Conservation (phyloP, 345 rosid genomes). For the Pugionium dolabratum region DNA sequence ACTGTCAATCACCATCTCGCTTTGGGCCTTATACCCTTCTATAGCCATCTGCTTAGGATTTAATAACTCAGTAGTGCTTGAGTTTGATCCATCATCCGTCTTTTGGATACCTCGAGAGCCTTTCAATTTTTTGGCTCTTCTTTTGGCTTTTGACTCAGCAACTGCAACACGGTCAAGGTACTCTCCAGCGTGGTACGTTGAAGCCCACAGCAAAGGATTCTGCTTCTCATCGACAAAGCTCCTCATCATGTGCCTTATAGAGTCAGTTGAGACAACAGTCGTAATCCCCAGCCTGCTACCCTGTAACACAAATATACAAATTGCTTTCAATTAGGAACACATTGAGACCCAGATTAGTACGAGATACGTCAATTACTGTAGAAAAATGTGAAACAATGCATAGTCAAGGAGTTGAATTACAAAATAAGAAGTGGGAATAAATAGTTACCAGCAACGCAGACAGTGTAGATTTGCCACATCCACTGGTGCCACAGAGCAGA, state of each 20-base stretch:
- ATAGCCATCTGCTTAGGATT: slow-evolving; percentile 91
- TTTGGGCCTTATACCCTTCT: slow-evolving; percentile 98
- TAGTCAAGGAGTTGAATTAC: slow-evolving; percentile 18
- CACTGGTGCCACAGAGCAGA: slow-evolving; percentile 97
- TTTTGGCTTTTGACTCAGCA: slow-evolving; percentile 89
- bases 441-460: slow-evolving; percentile 89
- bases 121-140: slow-evolving; percentile 68
- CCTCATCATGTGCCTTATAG: slow-evolving; percentile 99
- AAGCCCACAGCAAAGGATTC: slow-evolving; percentile 97
- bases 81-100: slow-evolving; percentile 46
- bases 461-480: slow-evolving; percentile 99
- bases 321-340: not conserved
- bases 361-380: too few species aligned
- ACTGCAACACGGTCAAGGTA: slow-evolving; percentile 89
- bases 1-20: slow-evolving; percentile 99
- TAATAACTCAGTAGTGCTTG: slow-evolving; percentile 48
- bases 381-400: not conserved
- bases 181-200: slow-evolving; percentile 99
- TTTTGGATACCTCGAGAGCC: slow-evolving; percentile 41
- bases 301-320: slow-evolving; percentile 30
- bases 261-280: slow-evolving; percentile 94
- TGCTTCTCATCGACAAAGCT: slow-evolving; percentile 93
- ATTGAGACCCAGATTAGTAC: too few species aligned
- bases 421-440: slow-evolving; percentile 34
- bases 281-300: slow-evolving; percentile 91